phyloP scores from a whole-genome alignment of 441 rosid genomes.

The Manihot esculenta region DNA sequence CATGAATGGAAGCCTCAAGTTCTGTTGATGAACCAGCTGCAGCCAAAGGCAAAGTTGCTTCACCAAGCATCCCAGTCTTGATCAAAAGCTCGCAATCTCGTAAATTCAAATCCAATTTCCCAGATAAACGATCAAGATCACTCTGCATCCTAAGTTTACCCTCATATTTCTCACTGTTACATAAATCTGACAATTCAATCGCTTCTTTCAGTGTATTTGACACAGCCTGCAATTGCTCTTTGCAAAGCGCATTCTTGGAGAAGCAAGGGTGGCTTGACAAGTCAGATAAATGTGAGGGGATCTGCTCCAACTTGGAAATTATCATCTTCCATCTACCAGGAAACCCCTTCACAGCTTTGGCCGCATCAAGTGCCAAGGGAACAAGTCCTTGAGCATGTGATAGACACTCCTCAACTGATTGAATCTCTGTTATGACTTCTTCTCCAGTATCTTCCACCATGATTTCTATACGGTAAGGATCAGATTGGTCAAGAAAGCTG shows the following conservation, averaged over 20 bases:
- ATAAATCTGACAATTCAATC: constrained; percentile 56
- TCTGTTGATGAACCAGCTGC: constrained; percentile 39
- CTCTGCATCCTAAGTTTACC: constrained; percentile 95
- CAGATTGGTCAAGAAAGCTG: constrained; percentile 27
- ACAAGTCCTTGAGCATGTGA: constrained; percentile 62
- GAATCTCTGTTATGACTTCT: constrained; percentile 29
- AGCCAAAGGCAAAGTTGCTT: constrained; percentile 51
- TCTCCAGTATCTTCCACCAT: constrained; percentile 62
- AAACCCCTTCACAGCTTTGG: constrained; percentile 64
- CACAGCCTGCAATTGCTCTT: constrained; percentile 77
- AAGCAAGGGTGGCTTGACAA: constrained; percentile 92
- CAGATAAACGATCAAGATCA: constrained; percentile 75
- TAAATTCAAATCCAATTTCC: constrained; percentile 76
- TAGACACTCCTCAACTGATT: constrained; percentile 73
- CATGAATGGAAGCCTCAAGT: constrained; percentile 39
- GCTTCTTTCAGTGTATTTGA: constrained; percentile 56
- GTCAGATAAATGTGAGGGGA: constrained; percentile 70
- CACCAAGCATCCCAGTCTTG: constrained; percentile 90
- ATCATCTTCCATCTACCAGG: constrained; percentile 87
- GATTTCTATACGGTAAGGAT: constrained; percentile 35
- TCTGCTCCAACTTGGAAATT: constrained; percentile 68
- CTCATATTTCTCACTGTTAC: constrained; percentile 60
- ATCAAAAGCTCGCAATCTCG: constrained; percentile 80
- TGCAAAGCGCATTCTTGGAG: constrained; percentile 76
- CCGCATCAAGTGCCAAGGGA: constrained; percentile 56